A percentile compares a stretch with the other conserved stretches of the same genome.
These are phyloP conservation scores for Leptomonas seymouri DNA, from an alignment of 208 protist species.

Conservation along the genomic window DNA sequence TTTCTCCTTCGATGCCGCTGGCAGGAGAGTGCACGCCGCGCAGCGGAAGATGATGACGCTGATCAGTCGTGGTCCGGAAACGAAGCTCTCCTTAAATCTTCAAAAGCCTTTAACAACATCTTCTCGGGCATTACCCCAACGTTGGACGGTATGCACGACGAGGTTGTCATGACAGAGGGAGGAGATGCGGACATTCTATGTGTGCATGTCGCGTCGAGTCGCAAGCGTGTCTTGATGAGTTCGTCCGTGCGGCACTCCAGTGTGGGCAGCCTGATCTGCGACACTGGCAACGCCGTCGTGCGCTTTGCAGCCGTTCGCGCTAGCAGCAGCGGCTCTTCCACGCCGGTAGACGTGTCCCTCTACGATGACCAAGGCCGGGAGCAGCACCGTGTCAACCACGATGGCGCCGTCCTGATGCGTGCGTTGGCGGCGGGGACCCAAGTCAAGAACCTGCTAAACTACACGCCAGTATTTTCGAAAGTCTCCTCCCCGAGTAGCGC, in stretches of 20 bases:
- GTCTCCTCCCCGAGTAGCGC: neutral
- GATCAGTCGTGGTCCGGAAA: conserved; percentile 1
- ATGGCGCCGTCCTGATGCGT: conserved; percentile 9
- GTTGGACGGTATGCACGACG: neutral
- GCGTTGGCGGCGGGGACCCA: neutral
- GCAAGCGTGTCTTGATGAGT: conserved; percentile 23
- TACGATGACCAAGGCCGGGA: conserved; percentile 27
- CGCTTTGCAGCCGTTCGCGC: conserved; percentile 14
- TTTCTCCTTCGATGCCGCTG: conserved; percentile 11
- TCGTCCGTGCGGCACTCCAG: conserved; percentile 3
- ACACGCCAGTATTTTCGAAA: neutral
- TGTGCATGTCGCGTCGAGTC: conserved; percentile 7
- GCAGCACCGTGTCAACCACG: conserved; percentile 19
- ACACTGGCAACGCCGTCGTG: conserved; percentile 20
- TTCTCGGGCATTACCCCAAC: neutral
- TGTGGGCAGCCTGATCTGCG: conserved; percentile 7
- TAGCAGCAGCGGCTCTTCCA: too few species aligned
- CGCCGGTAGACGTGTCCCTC: conserved; percentile 7
- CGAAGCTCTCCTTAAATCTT: conserved; percentile 6
- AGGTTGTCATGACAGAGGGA: conserved; percentile 5
- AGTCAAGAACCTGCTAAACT: conserved; percentile 6
- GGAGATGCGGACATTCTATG: conserved; percentile 19
- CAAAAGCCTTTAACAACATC: neutral
- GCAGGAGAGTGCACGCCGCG: too few species aligned
- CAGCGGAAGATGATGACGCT: neutral